These are phyloP conservation scores for Phytophthora palmivora DNA, from an alignment of 352 stramenopile species.

Conservation along the genomic window DNA sequence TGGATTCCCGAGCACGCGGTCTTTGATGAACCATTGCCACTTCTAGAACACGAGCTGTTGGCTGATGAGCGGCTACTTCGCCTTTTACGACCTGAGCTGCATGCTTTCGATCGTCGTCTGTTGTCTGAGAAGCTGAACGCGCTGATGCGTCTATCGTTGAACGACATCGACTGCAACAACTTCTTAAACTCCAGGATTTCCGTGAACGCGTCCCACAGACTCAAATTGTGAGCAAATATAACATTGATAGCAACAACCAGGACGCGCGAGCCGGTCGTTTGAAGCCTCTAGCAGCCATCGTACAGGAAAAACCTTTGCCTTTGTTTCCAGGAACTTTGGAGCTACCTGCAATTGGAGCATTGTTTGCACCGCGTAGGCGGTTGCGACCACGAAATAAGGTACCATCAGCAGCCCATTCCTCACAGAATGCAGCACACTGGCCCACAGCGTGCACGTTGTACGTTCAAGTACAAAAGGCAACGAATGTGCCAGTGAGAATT, in stretches of 20 bases:
- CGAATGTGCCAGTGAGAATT: constrained; percentile 75
- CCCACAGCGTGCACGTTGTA: constrained; percentile 77
- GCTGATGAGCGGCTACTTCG: constrained; percentile 63
- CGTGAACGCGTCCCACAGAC: constrained; percentile 54
- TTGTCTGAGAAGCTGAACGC: constrained; percentile 50
- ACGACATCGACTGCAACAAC: constrained; percentile 48
- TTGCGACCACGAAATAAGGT: constrained; percentile 55
- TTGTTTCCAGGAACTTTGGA: constrained; percentile 75
- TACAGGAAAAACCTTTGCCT: constrained; percentile 88
- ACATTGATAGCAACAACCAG: constrained; percentile 23
- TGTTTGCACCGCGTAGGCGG: constrained; percentile 64
- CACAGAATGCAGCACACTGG: constrained; percentile 45
- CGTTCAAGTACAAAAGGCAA: constrained; percentile 82
- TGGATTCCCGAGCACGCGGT: constrained; percentile 40
- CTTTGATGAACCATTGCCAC: constrained; percentile 74
- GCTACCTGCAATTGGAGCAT: constrained; percentile 51
- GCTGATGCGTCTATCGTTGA: constrained; percentile 52
- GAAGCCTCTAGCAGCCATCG: constrained; percentile 62
- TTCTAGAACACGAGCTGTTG: constrained; percentile 66
- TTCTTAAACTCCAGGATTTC: constrained; percentile 73
- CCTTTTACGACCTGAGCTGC: constrained; percentile 69
- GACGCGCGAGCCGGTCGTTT: constrained; percentile 29
- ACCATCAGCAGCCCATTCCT: constrained; percentile 13
- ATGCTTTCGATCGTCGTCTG: constrained; percentile 60
- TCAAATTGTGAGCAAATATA: constrained; percentile 36